Base-by-base conservation (phyloP, 1,284 basidiomycete species). In the Ustilago trichophora region DNA sequence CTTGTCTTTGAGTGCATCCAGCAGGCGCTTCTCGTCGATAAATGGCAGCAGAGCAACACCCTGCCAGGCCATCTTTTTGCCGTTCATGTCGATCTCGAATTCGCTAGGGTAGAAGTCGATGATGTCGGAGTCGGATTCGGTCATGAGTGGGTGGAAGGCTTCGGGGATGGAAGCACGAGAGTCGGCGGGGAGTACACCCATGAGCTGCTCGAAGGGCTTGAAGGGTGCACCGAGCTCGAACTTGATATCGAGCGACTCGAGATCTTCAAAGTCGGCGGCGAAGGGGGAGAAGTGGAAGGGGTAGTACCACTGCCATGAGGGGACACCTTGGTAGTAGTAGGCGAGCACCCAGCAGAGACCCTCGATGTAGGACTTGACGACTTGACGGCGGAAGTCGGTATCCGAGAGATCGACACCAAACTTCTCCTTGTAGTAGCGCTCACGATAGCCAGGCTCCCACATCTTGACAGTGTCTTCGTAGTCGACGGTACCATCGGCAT, bases 41-140 rank as follows among this genome's bases (percentile, higher is more conserved):
- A 98, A 99, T 0, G 96, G 94, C 19, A 99, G 84, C 3, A 98
- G 85, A 0, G 94, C 94, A 40, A 99, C 93, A 54, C 96, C 96
- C 83, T 99, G 96, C 96, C 96, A 99, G 1, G 91, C 87, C 94
- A 98, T 98, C 83, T 92, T 93, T 84, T 98, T 98, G 64, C 96
- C 96, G 80, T 98, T 98, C 96, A 99, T 98, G 82, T 99, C 96
- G 77, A 98, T 90, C 73, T 94, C 88, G 82, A 99, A 99, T 16
- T 90, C 88, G 6, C 85, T 78, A 0, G 96, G 96, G 82, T 98
- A 98, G 84, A 98, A 98, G 80, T 99, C 96, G 68, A 93, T 88
- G 81, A 98, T 97, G 3, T 93, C 91, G 0, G 94, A 98, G 33
- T 90, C 87, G 44, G 89, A 86, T 3, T 91, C 87, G 5, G 86